Base-by-base conservation (phyloP, 768 basidiomycete species). In the Boletus reticuloceps region DNA sequence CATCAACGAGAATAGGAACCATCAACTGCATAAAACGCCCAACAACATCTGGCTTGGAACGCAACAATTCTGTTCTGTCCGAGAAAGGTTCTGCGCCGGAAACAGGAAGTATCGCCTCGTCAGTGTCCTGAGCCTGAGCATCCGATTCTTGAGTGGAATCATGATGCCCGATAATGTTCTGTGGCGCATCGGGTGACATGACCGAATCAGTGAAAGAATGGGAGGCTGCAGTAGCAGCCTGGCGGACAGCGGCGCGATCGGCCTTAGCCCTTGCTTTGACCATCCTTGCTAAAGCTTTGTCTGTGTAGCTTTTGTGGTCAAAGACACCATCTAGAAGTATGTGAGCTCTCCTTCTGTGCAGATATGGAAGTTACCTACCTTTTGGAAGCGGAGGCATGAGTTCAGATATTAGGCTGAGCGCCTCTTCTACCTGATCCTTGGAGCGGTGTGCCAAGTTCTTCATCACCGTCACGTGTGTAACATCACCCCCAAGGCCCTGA, bases 391-490 rank as follows among this genome's bases (percentile, higher is more conserved):
- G 93, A 1, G 97, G 97, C 72, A 99, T 82, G 14, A 99, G 75
- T 69, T 99, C 97, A 22, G 90, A 89, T 34, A 96, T 77, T 38
- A 98, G 80, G 58, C 88, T 88, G 37, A 99, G 76, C 0, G 91
- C 86, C 72, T 99, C 97, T 72, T 98, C 95, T 6, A 98, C 84
- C 69, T 98, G 95, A 56, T 99, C 97, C 73, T 98, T 98, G 5
- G 97, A 91, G 29, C 94, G 81, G 70, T 98, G 94, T 1, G 94
- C 94, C 43, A 99, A 76, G 69, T 96, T 98, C 74, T 98, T 92
- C 86, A 98, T 92, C 27, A 99, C 93, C 8, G 93, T 89, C 92
- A 98, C 94, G 68, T 98, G 95, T 17, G 92, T 94, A 5, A 95
- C 74, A 29, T 93, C 91, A 43, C 91, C 92, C 29, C 91, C 90